phyloP scores from a whole-genome alignment of 139 green algal species.

The Chlorella sp. region DNA sequence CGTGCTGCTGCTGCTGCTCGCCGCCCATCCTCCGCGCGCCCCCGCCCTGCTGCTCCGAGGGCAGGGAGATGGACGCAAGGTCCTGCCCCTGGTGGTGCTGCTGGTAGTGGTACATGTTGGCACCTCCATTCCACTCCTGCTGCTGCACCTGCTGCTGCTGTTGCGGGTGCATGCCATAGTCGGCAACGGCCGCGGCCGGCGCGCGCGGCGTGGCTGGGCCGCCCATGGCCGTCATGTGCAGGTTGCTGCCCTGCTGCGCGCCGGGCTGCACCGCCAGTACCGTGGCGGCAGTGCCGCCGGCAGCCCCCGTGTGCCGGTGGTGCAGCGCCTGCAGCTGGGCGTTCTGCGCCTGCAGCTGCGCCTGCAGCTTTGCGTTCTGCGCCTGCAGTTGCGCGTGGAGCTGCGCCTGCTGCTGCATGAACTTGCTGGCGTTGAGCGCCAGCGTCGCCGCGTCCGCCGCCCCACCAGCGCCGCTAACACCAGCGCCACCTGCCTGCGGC shows the following conservation, averaged over 20 bases:
- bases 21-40: too few species aligned
- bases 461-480: neutral
- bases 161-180: neutral
- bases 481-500: neutral
- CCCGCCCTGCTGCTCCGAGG: too few species aligned
- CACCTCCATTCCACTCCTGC: too few species aligned
- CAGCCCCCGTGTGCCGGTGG: neutral
- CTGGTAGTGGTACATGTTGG: too few species aligned
- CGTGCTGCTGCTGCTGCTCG: too few species aligned
- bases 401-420: neutral
- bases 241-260: neutral
- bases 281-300: too few species aligned
- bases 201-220: neutral
- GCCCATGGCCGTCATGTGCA: too few species aligned
- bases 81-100: too few species aligned
- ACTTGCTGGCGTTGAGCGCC: neutral
- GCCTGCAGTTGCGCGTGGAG: neutral
- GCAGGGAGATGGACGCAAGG: too few species aligned
- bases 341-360: neutral
- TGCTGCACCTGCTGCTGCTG: neutral
- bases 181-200: neutral
- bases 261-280: neutral
- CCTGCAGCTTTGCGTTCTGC: neutral
- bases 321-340: neutral
- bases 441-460: neutral